Evolutionary conservation across 495 filamentous ascomycete species (phyloP), one percentile per base, ranked within the genome.

Genomic region (Neurospora sp.): DNA sequence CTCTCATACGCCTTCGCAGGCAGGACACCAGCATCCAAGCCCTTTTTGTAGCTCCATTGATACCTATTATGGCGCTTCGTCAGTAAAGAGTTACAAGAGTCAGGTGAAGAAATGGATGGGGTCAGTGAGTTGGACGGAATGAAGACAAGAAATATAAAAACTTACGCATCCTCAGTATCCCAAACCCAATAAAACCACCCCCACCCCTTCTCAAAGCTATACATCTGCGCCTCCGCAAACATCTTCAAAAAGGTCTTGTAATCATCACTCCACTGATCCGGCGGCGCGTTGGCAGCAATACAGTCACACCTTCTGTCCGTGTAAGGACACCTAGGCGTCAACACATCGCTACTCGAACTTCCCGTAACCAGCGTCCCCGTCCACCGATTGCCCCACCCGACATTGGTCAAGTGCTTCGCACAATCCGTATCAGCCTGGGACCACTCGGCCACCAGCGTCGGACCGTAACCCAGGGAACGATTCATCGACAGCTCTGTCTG

Each of bases 161-260:
- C 79, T 77, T 38, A 80, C 80, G 80, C 80, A 72, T 72, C 71
- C 78, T 86, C 84, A n/a, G 84, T 86, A 73, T 86, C 82, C 83
- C 84, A 86, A 31, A 94, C 97, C 96, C 96, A 99, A 83, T 98
- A 98, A 82, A 97, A 94, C 96, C 96, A 98, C 68, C 96, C 96
- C 90, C 92, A 94, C 8, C 91, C 93, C 61, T 89, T 88, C 80
- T 97, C 94, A 74, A 97, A 99, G 39, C 89, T 91, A 18, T 87
- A 82, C 93, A 99, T 98, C 84, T 99, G 96, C 47, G 94, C 95
- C 82, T 97, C 91, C 31, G 96, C 95, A 83, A 98, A 98, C 78
- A 90, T 92, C 76, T 86, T 87, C 73, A 99, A 83, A 83, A 93
- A 98, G 74, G 89, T 81, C 82, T 96, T 97, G 82, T 99, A 99